These are phyloP conservation scores for Fusarium nisikadoi DNA, from an alignment of 2,329 filamentous ascomycete genomes.

Conservation along the genomic window DNA sequence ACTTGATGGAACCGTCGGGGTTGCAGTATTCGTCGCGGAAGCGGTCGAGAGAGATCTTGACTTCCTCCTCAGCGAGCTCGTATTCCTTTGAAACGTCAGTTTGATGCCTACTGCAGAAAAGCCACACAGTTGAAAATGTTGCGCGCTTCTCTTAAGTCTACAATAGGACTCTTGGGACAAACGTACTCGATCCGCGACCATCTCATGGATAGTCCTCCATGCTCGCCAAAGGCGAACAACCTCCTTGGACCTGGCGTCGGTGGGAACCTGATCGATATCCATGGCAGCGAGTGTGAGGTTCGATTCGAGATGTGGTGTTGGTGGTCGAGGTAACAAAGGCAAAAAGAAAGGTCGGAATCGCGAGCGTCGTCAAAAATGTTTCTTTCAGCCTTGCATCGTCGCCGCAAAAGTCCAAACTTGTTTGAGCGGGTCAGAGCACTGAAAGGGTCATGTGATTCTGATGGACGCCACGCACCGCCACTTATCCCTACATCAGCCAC, in stretches of 20 bases:
- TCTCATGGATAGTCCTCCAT: slow-evolving; percentile 92
- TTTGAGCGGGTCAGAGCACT: slow-evolving; percentile 32
- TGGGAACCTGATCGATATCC: slow-evolving; percentile 56
- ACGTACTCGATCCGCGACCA: slow-evolving; percentile 87
- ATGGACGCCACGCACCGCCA: slow-evolving; percentile 2
- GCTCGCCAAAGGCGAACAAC: slow-evolving; percentile 86
- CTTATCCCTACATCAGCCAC: slow-evolving; percentile 2
- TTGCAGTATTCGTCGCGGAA: slow-evolving; percentile 80
- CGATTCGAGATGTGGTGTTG: slow-evolving; percentile 13
- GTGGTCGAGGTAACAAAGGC: slow-evolving; percentile 6
- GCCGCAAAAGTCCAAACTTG: slow-evolving; percentile 39
- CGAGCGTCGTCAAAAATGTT: slow-evolving; percentile 42
- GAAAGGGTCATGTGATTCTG: slow-evolving; percentile 38
- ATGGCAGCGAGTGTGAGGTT: slow-evolving; percentile 38
- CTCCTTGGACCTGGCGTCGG: slow-evolving; percentile 63
- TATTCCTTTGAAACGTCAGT: slow-evolving; percentile 75
- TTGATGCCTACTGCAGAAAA: background rate
- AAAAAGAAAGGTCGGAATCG: slow-evolving; percentile 15
- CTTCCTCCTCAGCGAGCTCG: slow-evolving; percentile 88
- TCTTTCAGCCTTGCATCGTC: slow-evolving; percentile 44
- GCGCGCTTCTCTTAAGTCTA: slow-evolving; percentile 3
- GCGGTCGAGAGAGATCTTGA: slow-evolving; percentile 84
- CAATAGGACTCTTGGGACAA: slow-evolving; percentile 10
- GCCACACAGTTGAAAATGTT: background rate
- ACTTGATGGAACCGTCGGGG: slow-evolving; percentile 80